Evolutionary conservation across 83 land plant species (phyloP).

Genomic region (Diphasiastrum complanatum): DNA sequence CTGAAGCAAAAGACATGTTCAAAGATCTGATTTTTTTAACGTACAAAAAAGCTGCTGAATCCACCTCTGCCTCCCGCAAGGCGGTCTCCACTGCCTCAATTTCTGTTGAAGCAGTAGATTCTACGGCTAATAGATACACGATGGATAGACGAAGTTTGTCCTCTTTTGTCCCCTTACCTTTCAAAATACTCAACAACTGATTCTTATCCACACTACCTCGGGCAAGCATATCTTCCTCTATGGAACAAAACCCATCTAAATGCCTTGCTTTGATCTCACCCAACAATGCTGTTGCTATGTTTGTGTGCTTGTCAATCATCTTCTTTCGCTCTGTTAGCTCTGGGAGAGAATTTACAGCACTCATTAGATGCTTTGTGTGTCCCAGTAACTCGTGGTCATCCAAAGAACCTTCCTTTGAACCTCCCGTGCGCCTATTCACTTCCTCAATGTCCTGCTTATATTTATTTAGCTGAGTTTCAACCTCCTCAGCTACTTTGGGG

Average conservation of each 20-base stretch:
- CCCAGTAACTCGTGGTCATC: conserved; percentile 81
- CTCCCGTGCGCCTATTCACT: conserved; percentile 79
- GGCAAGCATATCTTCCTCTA: conserved; percentile 77
- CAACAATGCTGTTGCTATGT: conserved; percentile 72
- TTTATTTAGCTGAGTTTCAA: conserved; percentile 68
- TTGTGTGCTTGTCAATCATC: conserved; percentile 89
- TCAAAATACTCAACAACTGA: conserved; percentile 37
- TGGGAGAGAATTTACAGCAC: conserved; percentile 88
- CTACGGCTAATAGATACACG: conserved; percentile 64
- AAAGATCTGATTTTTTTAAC: conserved; percentile 90
- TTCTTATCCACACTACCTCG: conserved; percentile 63
- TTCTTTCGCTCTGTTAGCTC: conserved; percentile 89
- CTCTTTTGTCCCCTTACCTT: conserved; percentile 68
- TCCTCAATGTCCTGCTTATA: conserved; percentile 91
- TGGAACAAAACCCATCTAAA: conserved; percentile 65
- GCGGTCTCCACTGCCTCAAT: conserved; percentile 74
- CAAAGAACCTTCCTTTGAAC: conserved; percentile 51
- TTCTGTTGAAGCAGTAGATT: conserved; percentile 59
- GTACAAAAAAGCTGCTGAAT: conserved; percentile 69
- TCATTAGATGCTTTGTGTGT: conserved; percentile 92
- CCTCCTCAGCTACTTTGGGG: conserved; percentile 81
- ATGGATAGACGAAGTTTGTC: conserved; percentile 88
- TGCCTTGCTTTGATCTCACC: conserved; percentile 77
- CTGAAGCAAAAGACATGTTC: conserved; percentile 56
- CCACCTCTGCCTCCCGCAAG: conserved; percentile 71